phyloP scores from a whole-genome alignment of 1,139 yeast genomes.

The Saccharomyces uvarum region DNA sequence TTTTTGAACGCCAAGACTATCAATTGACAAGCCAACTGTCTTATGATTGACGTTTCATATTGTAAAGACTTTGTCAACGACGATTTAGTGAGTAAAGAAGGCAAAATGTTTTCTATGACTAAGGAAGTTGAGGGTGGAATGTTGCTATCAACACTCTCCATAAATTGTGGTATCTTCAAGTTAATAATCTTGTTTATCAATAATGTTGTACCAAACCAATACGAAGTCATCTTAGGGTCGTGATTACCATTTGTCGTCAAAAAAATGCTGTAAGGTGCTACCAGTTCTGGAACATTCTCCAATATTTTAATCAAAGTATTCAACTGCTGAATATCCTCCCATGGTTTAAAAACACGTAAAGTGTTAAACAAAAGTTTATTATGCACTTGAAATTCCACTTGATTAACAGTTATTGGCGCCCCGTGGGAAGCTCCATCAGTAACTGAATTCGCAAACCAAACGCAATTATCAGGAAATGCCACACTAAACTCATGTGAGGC shows the following conservation, averaged over 20 bases:
- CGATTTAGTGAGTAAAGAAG: conserved; percentile 55
- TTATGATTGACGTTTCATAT: conserved; percentile 48
- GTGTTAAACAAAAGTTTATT: conserved; percentile 63
- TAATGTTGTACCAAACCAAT: conserved; percentile 73
- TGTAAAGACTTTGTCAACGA: conserved; percentile 54
- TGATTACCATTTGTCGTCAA: conserved; percentile 51
- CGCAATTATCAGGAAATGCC: conserved; percentile 50
- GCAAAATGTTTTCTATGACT: conserved; percentile 52
- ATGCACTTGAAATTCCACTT: conserved; percentile 47
- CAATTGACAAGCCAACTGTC: conserved; percentile 58
- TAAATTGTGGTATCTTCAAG: conserved; percentile 43
- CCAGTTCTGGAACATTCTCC: conserved; percentile 53
- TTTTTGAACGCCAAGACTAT: conserved; percentile 50
- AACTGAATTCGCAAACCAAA: conserved; percentile 41
- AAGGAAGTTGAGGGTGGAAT: conserved; percentile 25
- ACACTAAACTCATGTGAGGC: conserved; percentile 55
- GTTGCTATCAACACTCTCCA: conserved; percentile 24
- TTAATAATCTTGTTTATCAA: conserved; percentile 52
- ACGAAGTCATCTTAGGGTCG: conserved; percentile 68
- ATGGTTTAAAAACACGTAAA: conserved; percentile 63
- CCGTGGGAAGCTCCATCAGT: conserved; percentile 16
- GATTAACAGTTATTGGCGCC: conserved; percentile 35
- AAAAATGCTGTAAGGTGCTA: conserved; percentile 62
- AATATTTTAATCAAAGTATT: conserved; percentile 49
- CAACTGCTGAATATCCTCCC: conserved; percentile 64